Evolutionary conservation across 1,139 yeast species (phyloP).

Genomic region (Pichia inconspicua): DNA sequence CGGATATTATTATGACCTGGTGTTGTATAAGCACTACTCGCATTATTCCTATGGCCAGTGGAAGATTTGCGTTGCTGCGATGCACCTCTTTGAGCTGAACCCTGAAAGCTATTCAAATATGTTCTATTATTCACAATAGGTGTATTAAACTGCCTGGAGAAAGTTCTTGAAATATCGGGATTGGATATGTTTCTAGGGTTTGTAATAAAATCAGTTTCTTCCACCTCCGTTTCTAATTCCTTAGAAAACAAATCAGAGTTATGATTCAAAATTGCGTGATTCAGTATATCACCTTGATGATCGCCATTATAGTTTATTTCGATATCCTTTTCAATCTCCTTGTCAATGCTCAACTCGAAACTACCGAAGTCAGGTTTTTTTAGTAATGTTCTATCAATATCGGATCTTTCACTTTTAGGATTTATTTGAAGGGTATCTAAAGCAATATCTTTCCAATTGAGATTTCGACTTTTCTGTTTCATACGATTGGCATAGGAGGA

Average conservation of each 20-base stretch:
- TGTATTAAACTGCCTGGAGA: slow-evolving; percentile 16
- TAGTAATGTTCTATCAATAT: slow-evolving; percentile 19
- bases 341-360: background rate
- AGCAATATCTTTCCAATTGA: slow-evolving; percentile 33
- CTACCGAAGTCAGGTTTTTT: slow-evolving; percentile 14
- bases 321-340: background rate
- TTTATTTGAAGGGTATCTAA: slow-evolving; percentile 21
- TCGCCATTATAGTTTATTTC: background rate
- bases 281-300: background rate
- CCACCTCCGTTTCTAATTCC: slow-evolving; percentile 3
- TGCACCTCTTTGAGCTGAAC: slow-evolving; percentile 6
- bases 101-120: slow-evolving; percentile 11
- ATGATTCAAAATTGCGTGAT: background rate
- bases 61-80: slow-evolving; percentile 14
- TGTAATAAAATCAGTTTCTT: background rate
- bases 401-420: background rate
- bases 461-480: slow-evolving; percentile 21
- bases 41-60: slow-evolving; percentile 6
- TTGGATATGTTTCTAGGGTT: slow-evolving; percentile 4
- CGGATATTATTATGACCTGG: slow-evolving; percentile 21
- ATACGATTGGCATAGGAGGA: slow-evolving; percentile 23
- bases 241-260: background rate
- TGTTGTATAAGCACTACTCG: slow-evolving; percentile 11
- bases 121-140: slow-evolving; percentile 21
- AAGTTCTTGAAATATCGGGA: slow-evolving; percentile 8